Evolutionary conservation across 2,329 filamentous ascomycete genomes (phyloP).

Genomic region (Epichloe coenophiala): DNA sequence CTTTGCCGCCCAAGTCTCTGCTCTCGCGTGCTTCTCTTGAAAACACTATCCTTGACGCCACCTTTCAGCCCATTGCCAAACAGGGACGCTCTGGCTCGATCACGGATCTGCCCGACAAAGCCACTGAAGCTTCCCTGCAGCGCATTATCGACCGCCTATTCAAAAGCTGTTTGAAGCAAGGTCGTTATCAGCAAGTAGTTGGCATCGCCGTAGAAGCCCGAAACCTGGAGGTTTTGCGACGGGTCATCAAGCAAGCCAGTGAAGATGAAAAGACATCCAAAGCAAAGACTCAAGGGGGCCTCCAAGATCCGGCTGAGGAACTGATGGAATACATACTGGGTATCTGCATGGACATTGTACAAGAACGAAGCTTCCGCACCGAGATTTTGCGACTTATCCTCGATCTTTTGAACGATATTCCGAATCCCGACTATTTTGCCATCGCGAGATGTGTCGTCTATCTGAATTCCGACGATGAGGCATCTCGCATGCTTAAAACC

Average conservation of each 20-base stretch:
- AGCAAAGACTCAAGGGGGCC: constrained; percentile 34
- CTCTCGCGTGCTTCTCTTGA: constrained; percentile 68
- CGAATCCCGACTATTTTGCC: constrained; percentile 89
- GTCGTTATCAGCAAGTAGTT: constrained; percentile 87
- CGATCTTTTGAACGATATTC: constrained; percentile 87
- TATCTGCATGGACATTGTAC: constrained; percentile 96
- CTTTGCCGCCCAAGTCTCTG: constrained; percentile 83
- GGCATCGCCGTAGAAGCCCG: constrained; percentile 93
- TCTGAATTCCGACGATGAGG: constrained; percentile 81
- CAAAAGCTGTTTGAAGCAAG: constrained; percentile 73
- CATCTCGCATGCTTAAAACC: constrained; percentile 70
- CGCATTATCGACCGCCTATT: constrained; percentile 80
- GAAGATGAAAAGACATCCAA: constrained; percentile 66
- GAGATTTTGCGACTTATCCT: constrained; percentile 84
- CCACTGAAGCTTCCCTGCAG: constrained; percentile 69
- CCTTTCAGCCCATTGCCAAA: constrained; percentile 39
- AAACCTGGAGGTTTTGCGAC: constrained; percentile 74
- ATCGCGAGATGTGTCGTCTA: constrained; percentile 98
- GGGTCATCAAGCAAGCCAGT: constrained; percentile 78
- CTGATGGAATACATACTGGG: constrained; percentile 92
- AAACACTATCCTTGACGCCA: constrained; percentile 47
- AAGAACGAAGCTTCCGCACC: constrained; percentile 73
- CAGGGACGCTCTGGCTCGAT: constrained; percentile 44
- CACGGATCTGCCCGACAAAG: constrained; percentile 51
- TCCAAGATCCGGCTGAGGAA: constrained; percentile 61